phyloP scores from a whole-genome alignment of 495 filamentous ascomycete genomes.

The Bathelium albidoporum region DNA sequence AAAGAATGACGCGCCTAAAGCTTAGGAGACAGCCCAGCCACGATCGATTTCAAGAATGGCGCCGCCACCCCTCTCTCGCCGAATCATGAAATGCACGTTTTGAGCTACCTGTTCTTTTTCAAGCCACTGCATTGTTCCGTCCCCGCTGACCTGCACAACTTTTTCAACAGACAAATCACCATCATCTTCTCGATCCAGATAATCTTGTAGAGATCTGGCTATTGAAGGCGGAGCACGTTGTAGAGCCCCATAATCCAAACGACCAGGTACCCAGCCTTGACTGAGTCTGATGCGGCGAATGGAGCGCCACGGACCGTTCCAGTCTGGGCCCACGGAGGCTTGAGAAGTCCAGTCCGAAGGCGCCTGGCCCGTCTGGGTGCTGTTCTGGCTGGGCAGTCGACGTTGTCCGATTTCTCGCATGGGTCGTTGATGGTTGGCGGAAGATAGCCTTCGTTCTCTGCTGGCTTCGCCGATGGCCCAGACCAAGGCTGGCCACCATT shows the following conservation, averaged over 20 bases:
- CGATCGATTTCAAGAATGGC: neutral
- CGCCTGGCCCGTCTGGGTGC: neutral
- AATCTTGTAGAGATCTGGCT: neutral
- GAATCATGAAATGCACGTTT: neutral
- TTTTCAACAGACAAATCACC: neutral
- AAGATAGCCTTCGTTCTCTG: too few species aligned
- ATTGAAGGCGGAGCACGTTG: neutral
- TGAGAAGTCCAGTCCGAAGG: neutral
- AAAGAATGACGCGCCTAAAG: neutral
- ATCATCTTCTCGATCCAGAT: neutral
- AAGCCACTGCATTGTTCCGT: neutral
- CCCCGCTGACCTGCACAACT: neutral
- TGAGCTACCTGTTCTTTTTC: neutral
- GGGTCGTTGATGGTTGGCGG: too few species aligned
- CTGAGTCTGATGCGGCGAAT: slow-evolving; percentile 39
- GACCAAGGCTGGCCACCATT: slow-evolving; percentile 58
- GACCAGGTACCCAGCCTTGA: slow-evolving; percentile 39
- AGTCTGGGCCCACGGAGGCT: slow-evolving; percentile 32
- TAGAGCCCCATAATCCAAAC: neutral
- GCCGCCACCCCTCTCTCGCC: neutral
- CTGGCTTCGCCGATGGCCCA: slow-evolving; percentile 26
- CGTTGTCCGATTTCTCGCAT: too few species aligned
- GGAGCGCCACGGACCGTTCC: slow-evolving; percentile 42
- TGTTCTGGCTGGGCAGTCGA: neutral
- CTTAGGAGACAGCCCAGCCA: neutral